Evolutionary conservation across 2,329 filamentous ascomycete species (phyloP).

Genomic region (Pseudogymnoascus sp.): DNA sequence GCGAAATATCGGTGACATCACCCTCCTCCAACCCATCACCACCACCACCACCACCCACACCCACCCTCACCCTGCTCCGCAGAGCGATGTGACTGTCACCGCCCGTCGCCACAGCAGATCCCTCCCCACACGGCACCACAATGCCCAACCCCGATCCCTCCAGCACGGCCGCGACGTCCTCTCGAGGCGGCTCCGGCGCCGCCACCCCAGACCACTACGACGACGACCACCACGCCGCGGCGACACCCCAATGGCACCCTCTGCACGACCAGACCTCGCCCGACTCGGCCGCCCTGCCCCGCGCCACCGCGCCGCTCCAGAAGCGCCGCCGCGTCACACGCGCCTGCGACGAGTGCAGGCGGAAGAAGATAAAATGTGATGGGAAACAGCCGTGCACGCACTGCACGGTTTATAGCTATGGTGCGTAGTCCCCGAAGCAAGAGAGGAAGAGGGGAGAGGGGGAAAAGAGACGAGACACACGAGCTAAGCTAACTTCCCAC

Average conservation of each 20-base stretch:
- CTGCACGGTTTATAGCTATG: slow-evolving; percentile 97
- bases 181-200: background rate
- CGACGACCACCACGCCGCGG: background rate
- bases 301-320: slow-evolving; percentile 46
- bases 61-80: background rate
- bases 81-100: background rate
- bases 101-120: background rate
- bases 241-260: slow-evolving; percentile 18
- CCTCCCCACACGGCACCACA: background rate
- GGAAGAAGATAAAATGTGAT: slow-evolving; percentile 84
- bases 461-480: background rate
- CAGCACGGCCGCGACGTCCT: background rate
- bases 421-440: slow-evolving; percentile 42
- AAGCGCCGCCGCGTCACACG: slow-evolving; percentile 71
- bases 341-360: slow-evolving; percentile 72
- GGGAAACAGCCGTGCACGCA: slow-evolving; percentile 87
- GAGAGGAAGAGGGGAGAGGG: background rate
- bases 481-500: background rate
- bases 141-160: background rate
- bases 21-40: background rate
- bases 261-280: slow-evolving; percentile 16
- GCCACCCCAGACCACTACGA: slow-evolving; percentile 17
- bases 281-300: slow-evolving; percentile 12
- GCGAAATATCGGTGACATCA: background rate
- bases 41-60: background rate